phyloP scores from a whole-genome alignment of 2,329 filamentous ascomycete species.

The Pleochaeta shiraiana region DNA sequence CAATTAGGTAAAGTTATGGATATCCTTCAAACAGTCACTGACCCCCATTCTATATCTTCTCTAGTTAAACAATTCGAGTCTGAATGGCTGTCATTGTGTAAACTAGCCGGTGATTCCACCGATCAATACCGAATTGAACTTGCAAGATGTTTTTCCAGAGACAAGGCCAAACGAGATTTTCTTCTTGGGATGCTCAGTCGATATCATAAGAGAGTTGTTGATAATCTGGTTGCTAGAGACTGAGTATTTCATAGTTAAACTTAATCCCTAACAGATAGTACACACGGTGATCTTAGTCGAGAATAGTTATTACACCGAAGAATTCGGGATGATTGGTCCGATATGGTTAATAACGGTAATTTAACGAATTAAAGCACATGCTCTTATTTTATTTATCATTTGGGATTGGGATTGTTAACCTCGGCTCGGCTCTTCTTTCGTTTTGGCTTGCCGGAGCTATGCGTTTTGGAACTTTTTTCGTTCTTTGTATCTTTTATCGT shows the following conservation, averaged over 20 bases:
- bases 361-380: no score
- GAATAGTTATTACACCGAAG: no score
- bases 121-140: not conserved
- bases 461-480: conserved; percentile 17
- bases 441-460: conserved; percentile 19
- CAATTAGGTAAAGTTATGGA: not conserved
- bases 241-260: no score
- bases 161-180: conserved; percentile 1
- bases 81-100: not conserved
- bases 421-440: conserved; percentile 20
- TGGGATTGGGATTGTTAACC: not conserved
- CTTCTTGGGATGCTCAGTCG: not conserved
- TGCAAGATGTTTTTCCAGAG: not conserved
- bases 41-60: not conserved
- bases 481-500: conserved; percentile 15
- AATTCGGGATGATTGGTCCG: no score
- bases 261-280: no score
- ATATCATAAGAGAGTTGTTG: not conserved
- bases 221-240: not conserved
- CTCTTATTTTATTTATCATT: no score
- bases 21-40: not conserved
- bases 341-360: no score
- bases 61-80: not conserved
- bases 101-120: not conserved
- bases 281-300: no score